Evolutionary conservation across 139 green algal genomes (phyloP).

Genomic region (Coccomyxa sp.): DNA sequence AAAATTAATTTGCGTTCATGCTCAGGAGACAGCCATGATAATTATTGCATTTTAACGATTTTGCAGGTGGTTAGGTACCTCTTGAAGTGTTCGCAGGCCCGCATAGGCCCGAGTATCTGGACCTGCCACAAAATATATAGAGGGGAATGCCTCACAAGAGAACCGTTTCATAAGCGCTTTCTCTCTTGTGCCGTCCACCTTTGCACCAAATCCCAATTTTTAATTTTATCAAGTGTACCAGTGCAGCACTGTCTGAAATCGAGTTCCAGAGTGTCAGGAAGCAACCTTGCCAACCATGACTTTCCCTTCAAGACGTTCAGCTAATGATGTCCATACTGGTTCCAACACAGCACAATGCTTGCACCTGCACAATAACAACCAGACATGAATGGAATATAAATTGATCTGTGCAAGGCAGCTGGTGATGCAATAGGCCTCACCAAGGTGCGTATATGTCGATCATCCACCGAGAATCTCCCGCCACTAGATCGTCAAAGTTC

Average conservation of each 20-base stretch:
- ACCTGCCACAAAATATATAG: neutral
- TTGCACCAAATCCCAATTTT: neutral
- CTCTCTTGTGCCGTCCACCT: neutral
- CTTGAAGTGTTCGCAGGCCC: neutral
- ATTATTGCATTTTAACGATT: neutral
- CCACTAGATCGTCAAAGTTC: neutral
- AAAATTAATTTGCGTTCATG: neutral
- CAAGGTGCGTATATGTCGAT: neutral
- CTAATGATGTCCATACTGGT: neutral
- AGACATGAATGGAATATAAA: neutral
- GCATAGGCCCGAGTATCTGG: neutral
- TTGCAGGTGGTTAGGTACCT: neutral
- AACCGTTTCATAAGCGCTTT: neutral
- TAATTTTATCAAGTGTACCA: neutral
- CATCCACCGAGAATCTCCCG: neutral
- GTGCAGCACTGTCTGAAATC: neutral
- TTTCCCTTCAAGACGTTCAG: neutral
- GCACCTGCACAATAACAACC: neutral
- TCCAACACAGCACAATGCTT: neutral
- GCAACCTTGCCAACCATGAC: neutral
- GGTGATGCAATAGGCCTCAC: neutral
- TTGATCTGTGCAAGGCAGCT: neutral
- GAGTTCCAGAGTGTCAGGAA: neutral
- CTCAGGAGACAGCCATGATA: too few species aligned
- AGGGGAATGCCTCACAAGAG: neutral